Percentiles rank a stretch among this genome's conserved stretches.
Conservation (phyloP, 2,329 filamentous ascomycete species). For the Aspergillus phoenicis region DNA sequence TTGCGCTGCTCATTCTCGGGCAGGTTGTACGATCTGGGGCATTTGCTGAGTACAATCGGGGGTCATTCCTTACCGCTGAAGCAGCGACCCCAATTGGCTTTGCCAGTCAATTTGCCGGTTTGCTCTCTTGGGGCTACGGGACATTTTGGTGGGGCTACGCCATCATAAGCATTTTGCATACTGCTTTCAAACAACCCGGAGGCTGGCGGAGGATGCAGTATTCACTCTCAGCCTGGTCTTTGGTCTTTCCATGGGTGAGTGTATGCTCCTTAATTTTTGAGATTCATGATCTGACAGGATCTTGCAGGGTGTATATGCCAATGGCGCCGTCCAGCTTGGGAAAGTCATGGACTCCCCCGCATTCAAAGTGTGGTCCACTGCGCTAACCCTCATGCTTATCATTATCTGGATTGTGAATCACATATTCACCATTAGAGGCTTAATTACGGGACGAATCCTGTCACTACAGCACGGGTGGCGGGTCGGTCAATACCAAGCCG, state of each 20-base stretch:
- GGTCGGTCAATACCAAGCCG: neutral
- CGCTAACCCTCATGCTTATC: slow-evolving; percentile 38
- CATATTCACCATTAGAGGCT: slow-evolving; percentile 34
- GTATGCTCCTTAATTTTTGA: too few relatives aligned
- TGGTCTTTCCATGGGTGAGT: slow-evolving; percentile 46
- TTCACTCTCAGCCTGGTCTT: slow-evolving; percentile 37
- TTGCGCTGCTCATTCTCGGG: slow-evolving; percentile 44
- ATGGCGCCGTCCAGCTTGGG: slow-evolving; percentile 42
- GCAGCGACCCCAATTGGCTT: slow-evolving; percentile 37
- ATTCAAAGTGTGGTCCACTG: slow-evolving; percentile 44
- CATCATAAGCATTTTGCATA: slow-evolving; percentile 37
- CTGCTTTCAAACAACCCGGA: slow-evolving; percentile 24
- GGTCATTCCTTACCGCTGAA: slow-evolving; percentile 35
- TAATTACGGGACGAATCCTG: slow-evolving; percentile 34
- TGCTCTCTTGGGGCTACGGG: slow-evolving; percentile 45
- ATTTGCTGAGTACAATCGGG: slow-evolving; percentile 38
- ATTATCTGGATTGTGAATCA: slow-evolving; percentile 37
- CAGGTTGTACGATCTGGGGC: slow-evolving; percentile 30
- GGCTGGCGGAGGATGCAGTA: slow-evolving; percentile 30
- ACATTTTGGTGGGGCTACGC: slow-evolving; percentile 50
- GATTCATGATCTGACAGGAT: neutral
- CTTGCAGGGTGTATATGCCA: slow-evolving; percentile 43
- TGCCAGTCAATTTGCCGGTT: slow-evolving; percentile 40
- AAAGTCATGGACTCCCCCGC: slow-evolving; percentile 42
- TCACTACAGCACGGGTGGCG: slow-evolving; percentile 33